These are phyloP conservation scores for Orbilia quercus DNA, from an alignment of 2,329 filamentous ascomycete species.

Conservation along the genomic window DNA sequence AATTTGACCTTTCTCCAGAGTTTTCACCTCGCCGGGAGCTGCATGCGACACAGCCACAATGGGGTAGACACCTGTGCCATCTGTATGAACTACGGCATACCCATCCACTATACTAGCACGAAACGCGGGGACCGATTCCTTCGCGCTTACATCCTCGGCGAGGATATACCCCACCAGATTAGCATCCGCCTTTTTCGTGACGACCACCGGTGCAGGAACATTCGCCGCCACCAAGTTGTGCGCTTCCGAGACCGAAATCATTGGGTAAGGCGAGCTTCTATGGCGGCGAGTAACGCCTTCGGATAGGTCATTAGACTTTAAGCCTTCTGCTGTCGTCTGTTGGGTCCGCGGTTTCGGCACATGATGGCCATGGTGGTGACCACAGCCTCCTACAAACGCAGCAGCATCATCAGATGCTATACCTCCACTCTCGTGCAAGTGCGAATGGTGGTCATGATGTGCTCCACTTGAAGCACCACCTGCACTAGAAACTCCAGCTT, in stretches of 20 bases:
- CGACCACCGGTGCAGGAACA: constrained; percentile 72
- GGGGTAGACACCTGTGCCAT: constrained; percentile 78
- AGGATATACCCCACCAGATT: constrained; percentile 80
- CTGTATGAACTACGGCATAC: constrained; percentile 79
- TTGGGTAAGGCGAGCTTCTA: constrained; percentile 88
- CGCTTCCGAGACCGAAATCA: constrained; percentile 87
- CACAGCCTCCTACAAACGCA: constrained; percentile 48
- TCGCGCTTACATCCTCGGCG: constrained; percentile 81
- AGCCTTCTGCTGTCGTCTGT: constrained; percentile 61
- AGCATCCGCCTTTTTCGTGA: constrained; percentile 72
- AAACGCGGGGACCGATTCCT: constrained; percentile 89
- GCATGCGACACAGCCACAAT: constrained; percentile 90
- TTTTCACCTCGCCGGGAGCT: constrained; percentile 68
- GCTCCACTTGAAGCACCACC: constrained; percentile 51
- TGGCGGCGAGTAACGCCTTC: constrained; percentile 71
- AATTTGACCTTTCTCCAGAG: constrained; percentile 78
- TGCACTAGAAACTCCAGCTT: constrained; percentile 72
- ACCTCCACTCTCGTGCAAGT: constrained; percentile 42
- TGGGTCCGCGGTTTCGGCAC: constrained; percentile 71
- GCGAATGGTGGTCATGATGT: constrained; percentile 60
- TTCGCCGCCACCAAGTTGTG: constrained; percentile 77
- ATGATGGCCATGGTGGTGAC: constrained; percentile 65
- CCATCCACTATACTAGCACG: constrained; percentile 96
- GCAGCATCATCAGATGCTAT: constrained; percentile 37
- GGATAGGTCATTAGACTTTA: constrained; percentile 65